These are phyloP conservation scores for Misopates orontium DNA, from an alignment of 257 asterid genomes.

Conservation along the genomic window DNA sequence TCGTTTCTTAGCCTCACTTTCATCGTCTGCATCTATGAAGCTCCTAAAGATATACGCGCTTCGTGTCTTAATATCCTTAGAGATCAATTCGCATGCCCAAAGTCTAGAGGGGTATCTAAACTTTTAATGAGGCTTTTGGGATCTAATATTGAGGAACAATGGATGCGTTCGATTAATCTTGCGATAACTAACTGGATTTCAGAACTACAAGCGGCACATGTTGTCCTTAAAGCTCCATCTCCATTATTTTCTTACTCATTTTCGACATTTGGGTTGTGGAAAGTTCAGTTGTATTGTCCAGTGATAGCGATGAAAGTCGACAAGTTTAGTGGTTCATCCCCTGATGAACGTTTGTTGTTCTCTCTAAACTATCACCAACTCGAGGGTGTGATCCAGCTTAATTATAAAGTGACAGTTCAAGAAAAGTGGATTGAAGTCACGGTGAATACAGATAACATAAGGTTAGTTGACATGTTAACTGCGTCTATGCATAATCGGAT, in stretches of 20 bases:
- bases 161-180: constrained; percentile 78
- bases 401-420: constrained; percentile 42
- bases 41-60: constrained; percentile 57
- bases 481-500: background rate
- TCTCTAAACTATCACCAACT: constrained; percentile 75
- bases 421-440: constrained; percentile 72
- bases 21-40: constrained; percentile 75
- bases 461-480: constrained; percentile 32
- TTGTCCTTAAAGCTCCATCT: constrained; percentile 42
- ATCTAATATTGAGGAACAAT: constrained; percentile 61
- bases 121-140: constrained; percentile 61
- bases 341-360: constrained; percentile 63
- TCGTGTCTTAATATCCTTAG: constrained; percentile 46
- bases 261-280: constrained; percentile 69
- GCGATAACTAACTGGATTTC: constrained; percentile 75
- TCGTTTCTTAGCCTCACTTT: constrained; percentile 59
- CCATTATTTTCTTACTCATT: constrained; percentile 61
- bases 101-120: constrained; percentile 47
- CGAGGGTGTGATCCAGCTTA: constrained; percentile 81
- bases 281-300: constrained; percentile 81
- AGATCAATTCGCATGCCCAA: constrained; percentile 49
- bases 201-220: constrained; percentile 37
- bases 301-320: constrained; percentile 69
- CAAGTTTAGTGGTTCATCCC: constrained; percentile 34
- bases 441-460: constrained; percentile 71